Percentiles rank a stretch among this genome's conserved stretches.
Evolutionary conservation across 129 eudicot genomes (phyloP).

Genomic region (Flaveria robusta): DNA sequence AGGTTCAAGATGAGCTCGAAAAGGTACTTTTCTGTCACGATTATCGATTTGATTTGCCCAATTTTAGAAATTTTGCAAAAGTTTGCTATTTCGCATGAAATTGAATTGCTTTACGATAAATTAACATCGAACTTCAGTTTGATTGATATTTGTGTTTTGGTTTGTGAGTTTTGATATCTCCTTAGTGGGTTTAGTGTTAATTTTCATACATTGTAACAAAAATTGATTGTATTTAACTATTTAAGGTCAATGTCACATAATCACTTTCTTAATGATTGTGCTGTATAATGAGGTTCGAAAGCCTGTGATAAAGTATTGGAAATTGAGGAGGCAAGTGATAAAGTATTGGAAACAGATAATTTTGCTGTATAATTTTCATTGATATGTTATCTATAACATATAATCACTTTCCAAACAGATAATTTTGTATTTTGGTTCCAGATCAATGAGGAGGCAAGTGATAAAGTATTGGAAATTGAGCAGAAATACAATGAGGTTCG

Average conservation of each 20-base stretch:
- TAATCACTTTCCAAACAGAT: not conserved
- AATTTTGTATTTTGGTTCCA: constrained; percentile 26
- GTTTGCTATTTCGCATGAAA: not conserved
- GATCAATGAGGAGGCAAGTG: constrained; percentile 91
- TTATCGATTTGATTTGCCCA: not conserved
- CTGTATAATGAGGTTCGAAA: too few species aligned
- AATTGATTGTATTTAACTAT: too few species aligned
- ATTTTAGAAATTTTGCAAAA: too few species aligned
- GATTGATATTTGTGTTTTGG: not conserved
- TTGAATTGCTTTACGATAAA: not conserved
- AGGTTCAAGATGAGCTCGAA: constrained; percentile 86
- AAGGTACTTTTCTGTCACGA: constrained; percentile 38
- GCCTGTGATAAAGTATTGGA: too few species aligned
- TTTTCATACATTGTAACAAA: too few species aligned
- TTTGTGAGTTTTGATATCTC: not conserved
- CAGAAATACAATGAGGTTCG: constrained; percentile 76
- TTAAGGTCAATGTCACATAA: too few species aligned
- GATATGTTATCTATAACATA: too few species aligned
- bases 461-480: constrained; percentile 82
- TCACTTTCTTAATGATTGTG: not conserved
- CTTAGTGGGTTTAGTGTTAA: too few species aligned
- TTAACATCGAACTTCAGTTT: not conserved
- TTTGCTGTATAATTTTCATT: too few species aligned
- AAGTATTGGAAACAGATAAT: too few species aligned
- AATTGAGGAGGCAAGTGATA: too few species aligned